These are phyloP conservation scores for Thalia dealbata DNA, from an alignment of 176 grass and related monocot species.

Conservation along the genomic window DNA sequence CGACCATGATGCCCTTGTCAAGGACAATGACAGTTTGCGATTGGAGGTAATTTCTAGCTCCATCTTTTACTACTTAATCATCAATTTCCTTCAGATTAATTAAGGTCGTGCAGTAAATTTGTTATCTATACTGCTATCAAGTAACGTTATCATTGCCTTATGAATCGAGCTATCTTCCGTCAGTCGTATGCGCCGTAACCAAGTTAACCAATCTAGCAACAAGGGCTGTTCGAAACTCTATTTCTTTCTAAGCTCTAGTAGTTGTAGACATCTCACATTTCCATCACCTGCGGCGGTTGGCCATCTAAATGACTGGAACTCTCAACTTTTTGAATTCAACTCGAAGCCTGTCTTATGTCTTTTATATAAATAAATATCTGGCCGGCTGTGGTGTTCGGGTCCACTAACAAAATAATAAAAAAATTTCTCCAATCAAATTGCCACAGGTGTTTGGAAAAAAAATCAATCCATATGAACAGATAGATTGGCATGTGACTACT, in stretches of 20 bases:
- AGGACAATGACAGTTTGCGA: constrained; percentile 59
- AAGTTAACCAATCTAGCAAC: background rate
- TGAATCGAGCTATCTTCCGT: background rate
- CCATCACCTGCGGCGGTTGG: background rate
- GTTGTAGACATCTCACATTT: background rate
- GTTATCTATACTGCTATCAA: background rate
- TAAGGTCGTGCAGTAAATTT: background rate
- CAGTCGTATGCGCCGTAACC: background rate
- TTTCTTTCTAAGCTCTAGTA: background rate
- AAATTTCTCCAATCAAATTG: background rate
- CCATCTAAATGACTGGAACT: background rate
- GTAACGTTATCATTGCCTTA: background rate
- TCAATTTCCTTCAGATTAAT: background rate
- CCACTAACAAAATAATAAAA: background rate
- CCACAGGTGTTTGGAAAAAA: background rate
- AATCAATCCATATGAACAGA: constrained; percentile 1
- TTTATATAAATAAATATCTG: background rate
- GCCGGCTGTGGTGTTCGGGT: background rate
- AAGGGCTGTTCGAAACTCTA: background rate
- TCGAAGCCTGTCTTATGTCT: background rate
- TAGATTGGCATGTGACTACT: background rate
- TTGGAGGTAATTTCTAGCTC: constrained; percentile 31
- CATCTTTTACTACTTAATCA: background rate
- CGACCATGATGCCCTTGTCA: constrained; percentile 44
- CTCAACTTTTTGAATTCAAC: background rate